Evolutionary conservation across 257 asterid species (phyloP), one percentile per base, ranked within the genome.

Genomic region (Asclepias syriaca): DNA sequence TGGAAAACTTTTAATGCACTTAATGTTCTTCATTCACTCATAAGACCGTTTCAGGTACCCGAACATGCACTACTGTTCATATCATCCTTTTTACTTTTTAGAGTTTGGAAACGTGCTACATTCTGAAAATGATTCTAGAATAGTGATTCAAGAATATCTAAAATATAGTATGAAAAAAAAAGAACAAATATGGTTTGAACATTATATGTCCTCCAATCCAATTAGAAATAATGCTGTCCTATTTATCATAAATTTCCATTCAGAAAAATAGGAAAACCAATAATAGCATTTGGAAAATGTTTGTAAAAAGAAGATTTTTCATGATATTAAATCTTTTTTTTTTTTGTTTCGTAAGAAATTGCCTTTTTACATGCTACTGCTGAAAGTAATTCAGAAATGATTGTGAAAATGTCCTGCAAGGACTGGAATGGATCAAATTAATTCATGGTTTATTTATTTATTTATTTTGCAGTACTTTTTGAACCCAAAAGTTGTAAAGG

Each of bases 21-120:
- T 53, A 74, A 74, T 14, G 75, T 68, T 69, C 80, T 83, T 32
- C 84, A 79, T 46, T 83, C 86, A n/a, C 74, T 83, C 58, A 65
- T 83, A 65, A 79, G 86, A 77, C 86, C 84, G 8, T 83, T 83
- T 72, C 84, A 80, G 86, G 86, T 82, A 71, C 46, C 51, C 46
- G 5, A 49, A 45, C 56, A 54, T 32, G 55, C 56, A 54, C 21
- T 19, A 69, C 22, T 19, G 8, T 54, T 18, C 34, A 19, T 11
- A 50, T 21, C 50, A 50, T 32, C 59, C 8, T 37, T 8, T 50
- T 39, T 6, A 43, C n/a, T 16, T 40, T 22, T 1, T 58, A 0
- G 29, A 32, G 3, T 57, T 71, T 24, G 4, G 11, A 58, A 7
- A 27, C 27, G n/a, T 46, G 8, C 50, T 57, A 34, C 6, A 40